Conservation (phyloP, 2,329 filamentous ascomycete species). For the Elsinoe australis region DNA sequence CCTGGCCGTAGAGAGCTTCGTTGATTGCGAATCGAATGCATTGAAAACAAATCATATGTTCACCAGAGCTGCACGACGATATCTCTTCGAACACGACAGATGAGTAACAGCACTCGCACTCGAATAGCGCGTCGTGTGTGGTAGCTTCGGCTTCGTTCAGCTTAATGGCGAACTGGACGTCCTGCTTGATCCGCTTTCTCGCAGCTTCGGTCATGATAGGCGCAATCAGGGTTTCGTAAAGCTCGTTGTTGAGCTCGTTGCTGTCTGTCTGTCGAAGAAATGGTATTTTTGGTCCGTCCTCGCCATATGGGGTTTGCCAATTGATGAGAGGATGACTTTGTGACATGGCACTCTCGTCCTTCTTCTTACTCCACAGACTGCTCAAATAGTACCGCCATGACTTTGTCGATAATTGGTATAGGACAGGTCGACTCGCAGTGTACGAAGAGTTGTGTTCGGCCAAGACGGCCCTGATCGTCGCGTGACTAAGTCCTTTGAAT, state of each 20-base stretch:
- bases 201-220: constrained; percentile 35
- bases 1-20: constrained; percentile 88
- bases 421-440: constrained; percentile 59
- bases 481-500: constrained; percentile 65
- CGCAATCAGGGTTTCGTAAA: constrained; percentile 39
- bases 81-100: constrained; percentile 66
- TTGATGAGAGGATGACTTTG: constrained; percentile 56
- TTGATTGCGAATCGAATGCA: constrained; percentile 76
- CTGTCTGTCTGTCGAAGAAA: constrained; percentile 59
- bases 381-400: constrained; percentile 72
- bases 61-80: constrained; percentile 59
- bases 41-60: constrained; percentile 69
- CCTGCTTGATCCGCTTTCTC: constrained; percentile 34
- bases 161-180: constrained; percentile 37
- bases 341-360: constrained; percentile 47
- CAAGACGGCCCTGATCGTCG: constrained; percentile 68
- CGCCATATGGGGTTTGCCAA: constrained; percentile 46
- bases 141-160: constrained; percentile 45
- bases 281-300: constrained; percentile 51
- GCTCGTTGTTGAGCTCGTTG: constrained; percentile 45
- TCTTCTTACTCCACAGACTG: constrained; percentile 61
- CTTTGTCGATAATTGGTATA: constrained; percentile 60
- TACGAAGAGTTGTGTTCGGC: constrained; percentile 77
- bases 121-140: constrained; percentile 44
- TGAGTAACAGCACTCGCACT: constrained; percentile 73